phyloP scores from a whole-genome alignment of 176 grass and related monocot species.

The Metroxylon sagu region DNA sequence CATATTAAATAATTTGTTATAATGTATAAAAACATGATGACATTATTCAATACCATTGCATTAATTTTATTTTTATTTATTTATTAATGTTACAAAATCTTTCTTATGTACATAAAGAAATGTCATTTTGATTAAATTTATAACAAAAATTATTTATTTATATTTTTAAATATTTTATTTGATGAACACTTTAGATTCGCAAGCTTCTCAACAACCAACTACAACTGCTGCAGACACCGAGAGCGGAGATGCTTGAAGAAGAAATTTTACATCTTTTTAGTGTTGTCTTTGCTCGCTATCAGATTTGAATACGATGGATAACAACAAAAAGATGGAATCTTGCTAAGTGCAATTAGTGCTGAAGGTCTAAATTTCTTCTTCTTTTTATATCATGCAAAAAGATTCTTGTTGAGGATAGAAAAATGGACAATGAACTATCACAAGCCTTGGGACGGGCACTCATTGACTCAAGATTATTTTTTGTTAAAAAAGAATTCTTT shows the following conservation, averaged over 20 bases:
- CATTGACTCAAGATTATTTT: too few species aligned
- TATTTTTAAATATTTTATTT: background rate
- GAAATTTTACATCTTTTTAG: background rate
- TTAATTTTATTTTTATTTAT: too few species aligned
- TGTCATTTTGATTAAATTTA: background rate
- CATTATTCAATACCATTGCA: too few species aligned
- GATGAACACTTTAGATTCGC: conserved; percentile 34
- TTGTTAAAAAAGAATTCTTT: too few species aligned
- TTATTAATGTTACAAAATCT: too few species aligned
- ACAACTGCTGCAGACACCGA: conserved; percentile 17
- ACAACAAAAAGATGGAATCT: background rate
- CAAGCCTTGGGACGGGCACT: too few species aligned
- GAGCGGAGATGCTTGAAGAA: conserved; percentile 19
- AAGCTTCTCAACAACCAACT: conserved; percentile 28
- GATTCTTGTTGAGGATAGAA: too few species aligned
- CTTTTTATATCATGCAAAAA: too few species aligned
- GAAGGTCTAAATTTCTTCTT: too few species aligned
- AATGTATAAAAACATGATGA: too few species aligned
- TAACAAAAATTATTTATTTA: background rate
- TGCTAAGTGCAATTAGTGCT: background rate
- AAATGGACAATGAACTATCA: too few species aligned
- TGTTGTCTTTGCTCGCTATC: conserved; percentile 6
- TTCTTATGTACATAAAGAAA: background rate
- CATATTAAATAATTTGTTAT: too few species aligned
- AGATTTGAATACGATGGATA: background rate